phyloP scores from a whole-genome alignment of 1,284 basidiomycete species.

The Cystobasidiaceae sp. region DNA sequence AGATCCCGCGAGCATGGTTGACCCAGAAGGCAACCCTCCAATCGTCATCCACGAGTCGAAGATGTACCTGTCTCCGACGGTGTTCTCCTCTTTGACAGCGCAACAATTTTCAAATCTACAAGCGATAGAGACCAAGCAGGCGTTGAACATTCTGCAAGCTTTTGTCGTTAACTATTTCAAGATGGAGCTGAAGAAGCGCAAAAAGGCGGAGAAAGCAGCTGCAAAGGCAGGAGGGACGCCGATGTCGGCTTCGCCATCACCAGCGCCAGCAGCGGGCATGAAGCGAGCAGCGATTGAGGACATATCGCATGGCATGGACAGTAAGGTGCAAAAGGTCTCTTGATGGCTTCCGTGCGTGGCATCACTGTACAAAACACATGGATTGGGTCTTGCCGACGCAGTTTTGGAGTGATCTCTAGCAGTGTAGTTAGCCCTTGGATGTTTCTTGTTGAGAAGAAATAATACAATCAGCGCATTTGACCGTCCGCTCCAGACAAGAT shows the following conservation, averaged over 20 bases:
- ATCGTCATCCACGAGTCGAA: constrained; percentile 80
- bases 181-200: constrained; percentile 56
- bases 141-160: constrained; percentile 71
- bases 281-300: constrained; percentile 20
- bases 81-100: constrained; percentile 70
- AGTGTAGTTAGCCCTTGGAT: no score
- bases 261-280: not conserved
- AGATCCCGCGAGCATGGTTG: constrained; percentile 42
- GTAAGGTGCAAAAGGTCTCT: constrained; percentile 20
- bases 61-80: constrained; percentile 73
- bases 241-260: constrained; percentile 9
- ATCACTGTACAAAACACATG: no score
- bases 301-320: not conserved
- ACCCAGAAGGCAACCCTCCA: constrained; percentile 50
- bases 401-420: no score
- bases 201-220: constrained; percentile 32
- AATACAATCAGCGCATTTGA: no score
- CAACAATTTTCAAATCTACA: constrained; percentile 71
- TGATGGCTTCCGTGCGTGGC: no score
- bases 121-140: constrained; percentile 72
- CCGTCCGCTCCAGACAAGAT: no score
- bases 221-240: constrained; percentile 4
- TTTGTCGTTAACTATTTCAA: constrained; percentile 81
- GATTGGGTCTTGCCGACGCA: no score
- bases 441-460: no score